Evolutionary conservation across 1,284 basidiomycete species (phyloP).

Genomic region (Ceratobasidium theobromae): DNA sequence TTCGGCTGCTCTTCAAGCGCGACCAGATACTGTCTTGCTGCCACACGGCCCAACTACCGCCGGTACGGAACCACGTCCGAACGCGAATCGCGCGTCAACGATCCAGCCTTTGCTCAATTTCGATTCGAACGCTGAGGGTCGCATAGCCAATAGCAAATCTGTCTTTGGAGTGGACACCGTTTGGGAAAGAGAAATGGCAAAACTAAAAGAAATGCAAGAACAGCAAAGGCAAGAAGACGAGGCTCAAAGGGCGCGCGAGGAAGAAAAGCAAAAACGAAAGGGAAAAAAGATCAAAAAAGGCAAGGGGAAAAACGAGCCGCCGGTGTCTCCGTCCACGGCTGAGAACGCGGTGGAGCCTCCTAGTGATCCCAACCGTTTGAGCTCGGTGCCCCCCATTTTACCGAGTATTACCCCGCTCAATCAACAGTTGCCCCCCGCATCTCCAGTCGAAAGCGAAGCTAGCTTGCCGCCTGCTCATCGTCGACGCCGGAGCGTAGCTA

Average conservation of each 20-base stretch:
- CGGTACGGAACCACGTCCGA: conserved; percentile 5
- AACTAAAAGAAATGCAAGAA: conserved; percentile 60
- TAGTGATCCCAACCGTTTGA: conserved; percentile 13
- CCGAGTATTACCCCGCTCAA: conserved; percentile 23
- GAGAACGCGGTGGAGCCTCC: neutral
- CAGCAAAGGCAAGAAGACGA: conserved; percentile 49
- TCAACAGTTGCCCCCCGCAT: conserved; percentile 10
- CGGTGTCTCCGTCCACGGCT: conserved; percentile 4
- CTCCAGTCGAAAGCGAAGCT: conserved; percentile 37
- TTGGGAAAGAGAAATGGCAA: conserved; percentile 77
- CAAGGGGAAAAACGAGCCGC: conserved; percentile 1
- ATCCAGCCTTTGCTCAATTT: conserved; percentile 35
- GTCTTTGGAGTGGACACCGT: conserved; percentile 82
- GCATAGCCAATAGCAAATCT: conserved; percentile 54
- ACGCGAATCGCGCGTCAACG: conserved; percentile 11
- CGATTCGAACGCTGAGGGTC: conserved; percentile 19
- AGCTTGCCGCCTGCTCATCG: conserved; percentile 16
- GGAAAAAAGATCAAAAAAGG: conserved; percentile 42
- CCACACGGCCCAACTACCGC: conserved; percentile 17
- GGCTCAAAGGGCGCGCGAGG: conserved; percentile 42
- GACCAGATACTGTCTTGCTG: conserved; percentile 45
- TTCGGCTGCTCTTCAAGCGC: conserved; percentile 56
- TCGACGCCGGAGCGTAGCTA: conserved; percentile 33
- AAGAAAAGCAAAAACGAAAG: conserved; percentile 48
- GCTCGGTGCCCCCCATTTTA: conserved; percentile 21